Percentiles rank a stretch among this genome's conserved stretches.
Conservation (phyloP, 2,329 filamentous ascomycete species). For the Sphaerulina musiva region DNA sequence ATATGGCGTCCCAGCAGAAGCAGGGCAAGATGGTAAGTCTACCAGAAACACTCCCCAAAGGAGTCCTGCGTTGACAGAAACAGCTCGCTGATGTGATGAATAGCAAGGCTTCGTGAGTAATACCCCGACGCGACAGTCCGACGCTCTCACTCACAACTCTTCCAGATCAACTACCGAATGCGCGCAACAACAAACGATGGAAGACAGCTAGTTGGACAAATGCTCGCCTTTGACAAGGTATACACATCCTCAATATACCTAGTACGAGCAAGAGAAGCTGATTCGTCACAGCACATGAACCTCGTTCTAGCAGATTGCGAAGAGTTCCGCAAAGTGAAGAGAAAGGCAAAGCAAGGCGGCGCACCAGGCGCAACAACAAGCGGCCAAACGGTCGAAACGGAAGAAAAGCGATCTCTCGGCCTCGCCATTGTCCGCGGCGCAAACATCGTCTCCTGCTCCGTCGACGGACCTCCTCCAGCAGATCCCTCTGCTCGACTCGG, state of each 20-base stretch:
- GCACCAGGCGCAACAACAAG: slow-evolving; percentile 54
- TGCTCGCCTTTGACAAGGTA: slow-evolving; percentile 98
- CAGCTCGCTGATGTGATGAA: slow-evolving; percentile 37
- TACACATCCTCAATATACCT: not conserved
- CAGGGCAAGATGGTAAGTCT: slow-evolving; percentile 97
- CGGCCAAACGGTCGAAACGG: slow-evolving; percentile 63
- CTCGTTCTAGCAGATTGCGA: slow-evolving; percentile 97
- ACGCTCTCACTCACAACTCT: slow-evolving; percentile 17
- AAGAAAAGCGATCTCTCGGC: slow-evolving; percentile 96
- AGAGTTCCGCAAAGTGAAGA: slow-evolving; percentile 88
- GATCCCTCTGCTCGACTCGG: slow-evolving; percentile 87
- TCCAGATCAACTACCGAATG: slow-evolving; percentile 98
- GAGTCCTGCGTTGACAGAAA: slow-evolving; percentile 39
- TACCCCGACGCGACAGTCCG: slow-evolving; percentile 12
- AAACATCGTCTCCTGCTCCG: slow-evolving; percentile 88
- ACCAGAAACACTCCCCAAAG: slow-evolving; percentile 16
- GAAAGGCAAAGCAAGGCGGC: slow-evolving; percentile 68
- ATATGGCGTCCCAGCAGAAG: slow-evolving; percentile 53
- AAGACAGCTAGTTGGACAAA: slow-evolving; percentile 92
- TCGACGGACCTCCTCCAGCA: slow-evolving; percentile 90
- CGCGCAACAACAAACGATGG: slow-evolving; percentile 91
- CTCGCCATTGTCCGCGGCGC: slow-evolving; percentile 91
- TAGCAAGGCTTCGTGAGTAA: slow-evolving; percentile 60
- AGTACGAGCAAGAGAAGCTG: slow-evolving; percentile 11
- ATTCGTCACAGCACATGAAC: slow-evolving; percentile 78